Base-by-base conservation (phyloP, 305 asterid genomes). In the Plantago lanceolata region DNA sequence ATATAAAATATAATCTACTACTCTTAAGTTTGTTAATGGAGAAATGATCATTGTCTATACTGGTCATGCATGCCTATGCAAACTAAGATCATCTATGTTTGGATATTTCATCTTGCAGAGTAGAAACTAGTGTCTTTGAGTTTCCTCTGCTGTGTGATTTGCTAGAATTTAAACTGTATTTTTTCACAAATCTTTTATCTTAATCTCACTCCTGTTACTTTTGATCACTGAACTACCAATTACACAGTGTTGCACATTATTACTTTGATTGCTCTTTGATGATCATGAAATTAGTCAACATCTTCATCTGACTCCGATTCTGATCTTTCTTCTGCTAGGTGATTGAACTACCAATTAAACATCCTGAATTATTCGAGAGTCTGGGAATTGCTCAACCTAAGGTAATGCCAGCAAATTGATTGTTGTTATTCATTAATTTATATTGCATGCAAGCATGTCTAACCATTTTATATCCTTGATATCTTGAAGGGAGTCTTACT, bases 331-430 rank as follows among this genome's bases (percentile, higher is more conserved):
- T 61, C 55, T 66, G 24, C 31, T 76, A 93, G 97, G 98, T 93
- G 65, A 93, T 93, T 78, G 98, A 93, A 80, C 97, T 93, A 74
- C 98, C 99, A 21, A 93, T 93, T 72, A 93, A 93, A 63, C 99
- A 93, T 77, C 99, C 99, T 11, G 97, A 89, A 71, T 74, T 93
- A 74, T 93, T 93, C 71, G 99, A 93, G 84, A 83, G 90, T 82
- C 97, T 89, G 75, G 98, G 98, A 71, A 93, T 93, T 48, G 98
- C 98, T 68, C 97, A 93, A 73, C 98, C 98, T 17, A 89, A 93
- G 98, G 98, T 93, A 72, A 60, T 50, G 17, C 15, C 47, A 5
- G 3, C 63, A 65, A 21, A 73, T 48, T 56, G 26, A 19, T 53
- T 33, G 13, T 33, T 11, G 6, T 63, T 35, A 64, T 68, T 61